Percentiles rank a stretch among this genome's conserved stretches.
These are phyloP conservation scores for Aquilaria sinensis DNA, from an alignment of 345 rosid genomes.

Conservation along the genomic window DNA sequence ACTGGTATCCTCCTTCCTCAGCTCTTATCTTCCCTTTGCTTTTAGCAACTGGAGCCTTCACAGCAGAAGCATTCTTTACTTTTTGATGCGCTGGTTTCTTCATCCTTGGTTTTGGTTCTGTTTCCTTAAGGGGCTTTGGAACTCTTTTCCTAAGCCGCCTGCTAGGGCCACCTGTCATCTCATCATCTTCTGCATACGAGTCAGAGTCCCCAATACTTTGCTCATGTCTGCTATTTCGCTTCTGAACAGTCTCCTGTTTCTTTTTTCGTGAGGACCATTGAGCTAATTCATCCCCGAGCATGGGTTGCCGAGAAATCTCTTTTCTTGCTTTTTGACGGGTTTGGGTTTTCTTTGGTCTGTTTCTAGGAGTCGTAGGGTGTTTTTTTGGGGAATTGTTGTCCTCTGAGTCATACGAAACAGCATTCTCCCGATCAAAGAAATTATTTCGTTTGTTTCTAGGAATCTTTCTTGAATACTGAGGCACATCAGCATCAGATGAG, in stretches of 20 bases:
- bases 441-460: constrained; percentile 15
- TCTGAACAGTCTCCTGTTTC: constrained; percentile 33
- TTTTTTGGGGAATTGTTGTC: constrained; percentile 7
- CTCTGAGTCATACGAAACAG: constrained; percentile 9
- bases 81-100: constrained; percentile 53
- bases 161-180: constrained; percentile 64
- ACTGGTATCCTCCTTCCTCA: constrained; percentile 56
- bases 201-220: constrained; percentile 20
- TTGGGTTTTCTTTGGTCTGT: constrained; percentile 14
- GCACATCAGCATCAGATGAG: constrained; percentile 15
- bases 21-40: constrained; percentile 32
- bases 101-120: constrained; percentile 30
- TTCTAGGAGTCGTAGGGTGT: constrained; percentile 20
- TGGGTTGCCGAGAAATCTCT: constrained; percentile 21
- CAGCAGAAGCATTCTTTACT: constrained; percentile 24
- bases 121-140: constrained; percentile 32
- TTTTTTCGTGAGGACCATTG: constrained; percentile 7
- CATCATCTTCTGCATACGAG: constrained; percentile 30
- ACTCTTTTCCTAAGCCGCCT: constrained; percentile 67
- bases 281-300: neutral
- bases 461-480: constrained; percentile 13
- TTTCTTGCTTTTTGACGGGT: constrained; percentile 22
- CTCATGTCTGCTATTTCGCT: constrained; percentile 23
- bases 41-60: constrained; percentile 21
- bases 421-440: constrained; percentile 16